Conservation (phyloP, 225 moss, liverwort and hornwort species). For the Lunularia cruciata region DNA sequence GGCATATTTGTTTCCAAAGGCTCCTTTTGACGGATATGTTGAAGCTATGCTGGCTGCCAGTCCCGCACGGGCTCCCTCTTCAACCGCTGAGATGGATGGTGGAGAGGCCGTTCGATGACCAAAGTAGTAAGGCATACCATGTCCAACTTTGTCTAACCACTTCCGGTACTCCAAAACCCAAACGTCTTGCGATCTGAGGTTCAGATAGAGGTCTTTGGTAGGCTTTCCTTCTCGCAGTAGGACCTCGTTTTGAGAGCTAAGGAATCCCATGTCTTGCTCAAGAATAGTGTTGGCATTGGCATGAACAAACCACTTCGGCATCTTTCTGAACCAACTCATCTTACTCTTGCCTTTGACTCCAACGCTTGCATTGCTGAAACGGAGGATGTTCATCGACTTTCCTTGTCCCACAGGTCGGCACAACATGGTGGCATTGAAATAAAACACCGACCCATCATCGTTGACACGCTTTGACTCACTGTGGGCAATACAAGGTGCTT, state of each 20-base stretch:
- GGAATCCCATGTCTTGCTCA: constrained; percentile 88
- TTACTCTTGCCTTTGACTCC: constrained; percentile 16
- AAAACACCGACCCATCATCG: constrained; percentile 43
- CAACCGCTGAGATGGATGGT: constrained; percentile 50
- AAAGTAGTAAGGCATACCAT: constrained; percentile 83
- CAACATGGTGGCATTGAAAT: constrained; percentile 44
- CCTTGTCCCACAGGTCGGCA: constrained; percentile 82
- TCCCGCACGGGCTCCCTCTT: constrained; percentile 73
- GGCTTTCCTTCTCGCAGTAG: constrained; percentile 45
- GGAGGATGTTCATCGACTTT: constrained; percentile 63
- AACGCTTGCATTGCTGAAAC: constrained; percentile 49
- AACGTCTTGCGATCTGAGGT: constrained; percentile 67
- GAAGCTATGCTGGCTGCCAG: constrained; percentile 52
- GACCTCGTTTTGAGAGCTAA: constrained; percentile 75
- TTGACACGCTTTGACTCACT: constrained; percentile 39
- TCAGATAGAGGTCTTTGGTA: constrained; percentile 68
- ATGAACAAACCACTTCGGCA: constrained; percentile 62
- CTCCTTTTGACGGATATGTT: constrained; percentile 66
- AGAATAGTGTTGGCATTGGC: constrained; percentile 37
- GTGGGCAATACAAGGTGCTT: constrained; percentile 62
- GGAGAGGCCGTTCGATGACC: constrained; percentile 52
- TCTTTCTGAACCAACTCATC: neutral
- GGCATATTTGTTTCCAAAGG: constrained; percentile 73
- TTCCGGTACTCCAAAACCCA: constrained; percentile 70
- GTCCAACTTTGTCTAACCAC: constrained; percentile 73